Conservation (phyloP, 208 protist species). For the Leptomonas seymouri region DNA sequence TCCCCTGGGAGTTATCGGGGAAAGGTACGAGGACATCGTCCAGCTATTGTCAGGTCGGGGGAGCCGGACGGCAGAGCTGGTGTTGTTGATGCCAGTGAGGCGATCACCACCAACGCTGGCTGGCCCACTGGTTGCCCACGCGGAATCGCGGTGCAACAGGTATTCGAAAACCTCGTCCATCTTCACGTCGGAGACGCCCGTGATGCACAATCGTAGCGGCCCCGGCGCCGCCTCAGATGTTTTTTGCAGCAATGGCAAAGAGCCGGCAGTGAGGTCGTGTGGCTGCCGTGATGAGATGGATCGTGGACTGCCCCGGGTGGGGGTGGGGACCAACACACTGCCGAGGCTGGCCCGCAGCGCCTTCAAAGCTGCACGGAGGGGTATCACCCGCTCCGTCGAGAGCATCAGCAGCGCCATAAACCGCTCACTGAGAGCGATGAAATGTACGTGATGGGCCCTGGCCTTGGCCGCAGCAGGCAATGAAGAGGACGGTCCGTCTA, state of each 20-base stretch:
- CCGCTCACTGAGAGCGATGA: slow-evolving; percentile 32
- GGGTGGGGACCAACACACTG: neutral
- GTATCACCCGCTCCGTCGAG: slow-evolving; percentile 58
- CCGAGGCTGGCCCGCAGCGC: slow-evolving; percentile 42
- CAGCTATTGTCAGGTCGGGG: slow-evolving; percentile 16
- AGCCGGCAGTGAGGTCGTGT: neutral
- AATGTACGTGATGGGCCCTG: slow-evolving; percentile 7
- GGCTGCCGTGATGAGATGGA: neutral
- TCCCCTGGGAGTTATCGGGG: neutral
- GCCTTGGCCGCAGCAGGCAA: neutral
- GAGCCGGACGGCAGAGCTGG: slow-evolving; percentile 11
- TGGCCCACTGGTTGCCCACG: slow-evolving; percentile 1
- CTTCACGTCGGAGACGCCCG: slow-evolving; percentile 17
- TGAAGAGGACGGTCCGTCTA: neutral
- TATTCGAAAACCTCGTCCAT: slow-evolving; percentile 32
- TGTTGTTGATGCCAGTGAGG: slow-evolving; percentile 7
- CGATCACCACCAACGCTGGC: neutral
- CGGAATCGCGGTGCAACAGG: slow-evolving; percentile 26
- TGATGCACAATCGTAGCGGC: slow-evolving; percentile 21
- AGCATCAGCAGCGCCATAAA: slow-evolving; percentile 38
- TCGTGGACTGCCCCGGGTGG: neutral
- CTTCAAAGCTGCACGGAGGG: slow-evolving; percentile 40
- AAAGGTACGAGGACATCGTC: neutral
- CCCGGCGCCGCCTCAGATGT: neutral
- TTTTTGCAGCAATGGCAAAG: neutral